These are phyloP conservation scores for Pichia paraexigua DNA, from an alignment of 805 yeast genomes.

Conservation along the genomic window DNA sequence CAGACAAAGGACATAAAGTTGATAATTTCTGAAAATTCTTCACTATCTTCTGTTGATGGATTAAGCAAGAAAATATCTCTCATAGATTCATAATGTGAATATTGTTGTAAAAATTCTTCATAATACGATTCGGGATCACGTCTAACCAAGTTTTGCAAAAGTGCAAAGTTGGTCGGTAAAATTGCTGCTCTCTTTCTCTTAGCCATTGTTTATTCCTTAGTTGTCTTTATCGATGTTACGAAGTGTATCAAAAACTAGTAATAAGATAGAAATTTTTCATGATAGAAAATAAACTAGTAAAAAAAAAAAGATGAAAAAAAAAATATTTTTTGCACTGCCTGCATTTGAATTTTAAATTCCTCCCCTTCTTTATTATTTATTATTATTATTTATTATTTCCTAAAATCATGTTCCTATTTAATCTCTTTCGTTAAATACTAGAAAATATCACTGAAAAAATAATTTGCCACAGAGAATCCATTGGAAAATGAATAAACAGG, in stretches of 20 bases:
- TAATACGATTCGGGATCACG: slow-evolving; percentile 91
- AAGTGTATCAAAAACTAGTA: background rate
- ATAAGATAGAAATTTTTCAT: background rate
- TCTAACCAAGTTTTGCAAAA: slow-evolving; percentile 85
- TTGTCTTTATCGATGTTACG: background rate
- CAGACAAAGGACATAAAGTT: slow-evolving; percentile 93
- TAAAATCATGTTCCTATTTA: background rate
- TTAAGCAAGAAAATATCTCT: slow-evolving; percentile 79
- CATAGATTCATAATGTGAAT: slow-evolving; percentile 83
- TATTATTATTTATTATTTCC: too few species aligned
- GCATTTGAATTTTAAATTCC: background rate
- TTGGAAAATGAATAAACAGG: background rate
- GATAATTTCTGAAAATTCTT: slow-evolving; percentile 72
- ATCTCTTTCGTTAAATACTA: background rate
- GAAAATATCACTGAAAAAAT: too few species aligned
- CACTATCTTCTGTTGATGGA: slow-evolving; percentile 52
- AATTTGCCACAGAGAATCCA: too few species aligned
- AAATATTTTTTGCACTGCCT: background rate
- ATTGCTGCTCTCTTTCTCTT: slow-evolving; percentile 87
- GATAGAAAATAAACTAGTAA: background rate
- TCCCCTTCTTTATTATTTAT: too few species aligned
- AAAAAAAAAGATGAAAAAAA: slow-evolving; percentile 4
- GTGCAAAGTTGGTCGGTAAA: slow-evolving; percentile 84
- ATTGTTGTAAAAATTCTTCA: slow-evolving; percentile 91
- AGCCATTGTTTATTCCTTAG: slow-evolving; percentile 46